Evolutionary conservation across 345 rosid genomes (phyloP).

Genomic region (Bruguiera sexangula): DNA sequence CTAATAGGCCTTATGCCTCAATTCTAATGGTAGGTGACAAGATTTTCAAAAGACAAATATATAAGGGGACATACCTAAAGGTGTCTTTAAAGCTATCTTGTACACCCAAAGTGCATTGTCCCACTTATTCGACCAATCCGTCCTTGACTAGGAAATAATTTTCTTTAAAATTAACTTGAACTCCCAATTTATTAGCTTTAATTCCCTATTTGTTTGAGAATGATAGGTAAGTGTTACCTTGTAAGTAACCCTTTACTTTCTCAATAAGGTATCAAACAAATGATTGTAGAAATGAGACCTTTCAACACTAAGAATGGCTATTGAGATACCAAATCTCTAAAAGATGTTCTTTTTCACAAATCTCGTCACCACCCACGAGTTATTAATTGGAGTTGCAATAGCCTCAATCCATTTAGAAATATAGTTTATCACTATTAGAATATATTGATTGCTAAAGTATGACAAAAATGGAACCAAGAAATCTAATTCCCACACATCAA

Average conservation of each 20-base stretch:
- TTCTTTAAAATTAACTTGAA: not conserved
- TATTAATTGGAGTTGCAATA: not conserved
- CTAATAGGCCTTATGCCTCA: too few species aligned
- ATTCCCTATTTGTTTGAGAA: too few species aligned
- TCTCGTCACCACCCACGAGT: too few species aligned
- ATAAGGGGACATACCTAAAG: not conserved
- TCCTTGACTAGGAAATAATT: not conserved
- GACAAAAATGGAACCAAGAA: not conserved
- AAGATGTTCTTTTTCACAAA: too few species aligned
- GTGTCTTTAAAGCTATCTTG: not conserved
- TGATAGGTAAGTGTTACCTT: not conserved
- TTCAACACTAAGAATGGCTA: not conserved
- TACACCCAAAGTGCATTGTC: not conserved
- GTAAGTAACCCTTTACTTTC: not conserved
- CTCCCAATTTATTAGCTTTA: too few species aligned
- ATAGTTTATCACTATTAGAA: not conserved
- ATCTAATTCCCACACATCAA: not conserved
- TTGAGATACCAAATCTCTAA: not conserved
- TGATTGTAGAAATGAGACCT: not conserved
- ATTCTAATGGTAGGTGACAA: not conserved
- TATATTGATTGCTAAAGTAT: not conserved
- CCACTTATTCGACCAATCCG: not conserved
- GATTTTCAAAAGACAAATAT: not conserved
- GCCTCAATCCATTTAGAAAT: constrained; percentile 2
- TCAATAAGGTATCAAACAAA: not conserved